Evolutionary conservation across 2,329 filamentous ascomycete species (phyloP).

Genomic region (Ophiostoma sp.): DNA sequence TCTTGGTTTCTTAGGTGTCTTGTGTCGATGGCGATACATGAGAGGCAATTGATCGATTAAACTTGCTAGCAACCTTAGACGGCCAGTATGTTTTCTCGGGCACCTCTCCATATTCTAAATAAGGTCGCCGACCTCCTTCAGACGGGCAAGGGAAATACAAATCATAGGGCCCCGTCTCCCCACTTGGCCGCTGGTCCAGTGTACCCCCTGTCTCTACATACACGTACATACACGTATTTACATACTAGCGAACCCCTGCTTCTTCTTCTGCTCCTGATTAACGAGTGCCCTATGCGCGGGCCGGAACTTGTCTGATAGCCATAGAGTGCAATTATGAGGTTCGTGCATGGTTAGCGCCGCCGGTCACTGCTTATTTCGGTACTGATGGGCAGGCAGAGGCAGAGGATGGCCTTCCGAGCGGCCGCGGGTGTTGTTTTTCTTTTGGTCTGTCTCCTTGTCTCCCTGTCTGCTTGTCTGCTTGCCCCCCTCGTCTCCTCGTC

Average conservation of each 20-base stretch:
- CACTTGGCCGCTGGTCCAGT: neutral
- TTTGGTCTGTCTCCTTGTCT: neutral
- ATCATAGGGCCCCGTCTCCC: neutral
- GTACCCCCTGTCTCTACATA: constrained; percentile 9
- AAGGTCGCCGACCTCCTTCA: constrained; percentile 24
- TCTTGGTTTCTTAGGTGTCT: neutral
- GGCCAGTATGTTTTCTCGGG: neutral
- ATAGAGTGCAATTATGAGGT: too few species aligned
- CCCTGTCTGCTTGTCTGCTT: neutral
- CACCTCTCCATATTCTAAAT: constrained; percentile 12
- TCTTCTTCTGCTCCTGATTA: too few species aligned
- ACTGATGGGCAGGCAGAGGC: neutral
- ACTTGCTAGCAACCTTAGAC: too few species aligned
- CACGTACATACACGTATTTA: neutral
- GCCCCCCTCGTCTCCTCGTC: neutral
- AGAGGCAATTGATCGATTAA: too few species aligned
- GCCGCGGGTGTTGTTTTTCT: neutral
- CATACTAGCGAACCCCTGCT: neutral
- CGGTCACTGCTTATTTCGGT: constrained; percentile 2
- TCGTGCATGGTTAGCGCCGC: neutral
- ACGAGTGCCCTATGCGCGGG: constrained; percentile 11
- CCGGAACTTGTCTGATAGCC: neutral
- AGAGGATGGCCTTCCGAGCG: neutral
- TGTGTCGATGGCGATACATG: too few species aligned
- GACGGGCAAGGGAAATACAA: neutral